phyloP scores from a whole-genome alignment of 352 stramenopile genomes.

The Globisporangium cederbergense region DNA sequence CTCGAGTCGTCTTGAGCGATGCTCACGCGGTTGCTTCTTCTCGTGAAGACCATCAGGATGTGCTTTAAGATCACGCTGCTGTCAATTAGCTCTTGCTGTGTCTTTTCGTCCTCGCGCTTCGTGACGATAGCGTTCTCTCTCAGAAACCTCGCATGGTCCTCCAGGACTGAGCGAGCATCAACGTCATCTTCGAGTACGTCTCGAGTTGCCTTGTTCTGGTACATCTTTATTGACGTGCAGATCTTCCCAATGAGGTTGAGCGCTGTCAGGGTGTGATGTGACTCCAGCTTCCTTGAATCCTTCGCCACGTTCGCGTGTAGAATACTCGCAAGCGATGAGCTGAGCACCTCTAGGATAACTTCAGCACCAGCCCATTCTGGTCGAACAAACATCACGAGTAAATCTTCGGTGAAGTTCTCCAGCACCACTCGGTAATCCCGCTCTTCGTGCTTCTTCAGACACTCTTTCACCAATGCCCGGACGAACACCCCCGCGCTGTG shows the following conservation, averaged over 20 bases:
- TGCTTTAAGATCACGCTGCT: slow-evolving; percentile 48
- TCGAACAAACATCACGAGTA: slow-evolving; percentile 76
- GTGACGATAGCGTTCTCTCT: slow-evolving; percentile 17
- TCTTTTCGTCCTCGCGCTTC: slow-evolving; percentile 8
- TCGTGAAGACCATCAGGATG: slow-evolving; percentile 57
- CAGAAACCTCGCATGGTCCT: slow-evolving; percentile 49
- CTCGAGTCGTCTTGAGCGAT: slow-evolving; percentile 41
- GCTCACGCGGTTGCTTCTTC: slow-evolving; percentile 24
- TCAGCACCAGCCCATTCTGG: slow-evolving; percentile 78
- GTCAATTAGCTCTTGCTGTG: slow-evolving; percentile 1
- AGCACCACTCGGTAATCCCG: slow-evolving; percentile 68
- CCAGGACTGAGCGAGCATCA: slow-evolving; percentile 31
- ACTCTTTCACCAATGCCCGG: slow-evolving; percentile 54
- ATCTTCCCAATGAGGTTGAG: slow-evolving; percentile 77
- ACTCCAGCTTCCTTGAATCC: slow-evolving; percentile 63
- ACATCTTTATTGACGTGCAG: slow-evolving; percentile 64
- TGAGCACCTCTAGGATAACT: slow-evolving; percentile 68
- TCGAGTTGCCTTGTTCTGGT: slow-evolving; percentile 33
- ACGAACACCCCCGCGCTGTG: slow-evolving; percentile 47
- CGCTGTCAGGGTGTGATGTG: slow-evolving; percentile 58
- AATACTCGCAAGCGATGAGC: slow-evolving; percentile 60
- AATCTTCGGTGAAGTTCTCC: slow-evolving; percentile 82
- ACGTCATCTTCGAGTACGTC: slow-evolving; percentile 46
- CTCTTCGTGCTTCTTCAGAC: slow-evolving; percentile 82
- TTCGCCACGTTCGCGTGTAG: slow-evolving; percentile 51